Conservation (phyloP, 75 land plant genomes). For the Gnetum montanum region DNA sequence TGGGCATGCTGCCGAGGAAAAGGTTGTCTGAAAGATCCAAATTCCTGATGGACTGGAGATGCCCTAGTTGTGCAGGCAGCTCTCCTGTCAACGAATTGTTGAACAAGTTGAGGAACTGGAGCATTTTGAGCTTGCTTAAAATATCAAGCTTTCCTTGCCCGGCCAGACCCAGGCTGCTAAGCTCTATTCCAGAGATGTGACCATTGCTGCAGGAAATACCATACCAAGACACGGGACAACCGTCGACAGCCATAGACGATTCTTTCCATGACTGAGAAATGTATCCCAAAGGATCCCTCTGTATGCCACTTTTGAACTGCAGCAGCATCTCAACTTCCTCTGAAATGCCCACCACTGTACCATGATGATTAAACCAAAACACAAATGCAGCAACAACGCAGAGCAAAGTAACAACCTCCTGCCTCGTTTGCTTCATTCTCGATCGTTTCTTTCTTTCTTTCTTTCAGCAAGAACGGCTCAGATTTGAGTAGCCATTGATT, state of each 20-base stretch:
- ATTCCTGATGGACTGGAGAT: conserved; percentile 33
- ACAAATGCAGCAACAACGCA: too few species aligned
- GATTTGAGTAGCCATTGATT: too few species aligned
- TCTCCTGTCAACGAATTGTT: conserved; percentile 52
- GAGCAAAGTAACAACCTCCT: too few species aligned
- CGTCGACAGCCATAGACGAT: conserved; percentile 59
- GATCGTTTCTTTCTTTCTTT: too few species aligned
- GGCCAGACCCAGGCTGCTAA: conserved; percentile 37
- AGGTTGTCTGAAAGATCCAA: conserved; percentile 63
- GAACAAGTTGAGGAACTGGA: conserved; percentile 48
- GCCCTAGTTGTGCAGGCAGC: conserved; percentile 33
- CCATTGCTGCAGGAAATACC: conserved; percentile 66
- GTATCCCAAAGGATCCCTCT: conserved; percentile 55
- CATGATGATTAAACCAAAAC: too few species aligned
- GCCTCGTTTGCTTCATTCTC: too few species aligned
- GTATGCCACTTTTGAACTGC: conserved; percentile 65
- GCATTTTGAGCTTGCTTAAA: conserved; percentile 51
- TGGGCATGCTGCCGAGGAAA: conserved; percentile 55
- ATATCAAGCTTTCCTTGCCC: conserved; percentile 46
- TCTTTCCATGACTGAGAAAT: conserved; percentile 67
- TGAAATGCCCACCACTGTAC: too few species aligned
- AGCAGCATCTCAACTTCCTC: conserved; percentile 58
- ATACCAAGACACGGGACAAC: conserved; percentile 83
- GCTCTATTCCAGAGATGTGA: conserved; percentile 51
- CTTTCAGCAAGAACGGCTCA: too few species aligned